A percentile compares a stretch with the other conserved stretches of the same genome.
Conservation (phyloP, 1,139 yeast species). For the Debaryomyces robertsiae region DNA sequence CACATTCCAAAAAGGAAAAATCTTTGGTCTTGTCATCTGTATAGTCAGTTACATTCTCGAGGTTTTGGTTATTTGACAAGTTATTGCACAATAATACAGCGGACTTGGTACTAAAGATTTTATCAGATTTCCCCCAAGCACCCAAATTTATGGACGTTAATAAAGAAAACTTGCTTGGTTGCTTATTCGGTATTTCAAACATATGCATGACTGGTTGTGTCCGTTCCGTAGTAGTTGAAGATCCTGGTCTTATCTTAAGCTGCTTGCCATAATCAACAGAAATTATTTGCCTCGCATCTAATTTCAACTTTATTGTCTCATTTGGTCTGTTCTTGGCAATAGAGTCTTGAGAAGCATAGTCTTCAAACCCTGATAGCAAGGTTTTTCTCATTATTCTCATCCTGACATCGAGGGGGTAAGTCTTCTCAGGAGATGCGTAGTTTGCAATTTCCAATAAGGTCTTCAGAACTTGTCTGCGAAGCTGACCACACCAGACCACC, state of each 20-base stretch:
- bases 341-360: slow-evolving; percentile 29
- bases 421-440: slow-evolving; percentile 41
- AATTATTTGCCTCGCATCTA: slow-evolving; percentile 29
- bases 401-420: slow-evolving; percentile 53
- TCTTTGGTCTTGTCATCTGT: slow-evolving; percentile 25
- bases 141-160: slow-evolving; percentile 18
- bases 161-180: slow-evolving; percentile 18
- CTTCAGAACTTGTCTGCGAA: slow-evolving; percentile 64
- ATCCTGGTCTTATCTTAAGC: slow-evolving; percentile 14
- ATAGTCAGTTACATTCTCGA: slow-evolving; percentile 20
- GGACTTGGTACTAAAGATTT: slow-evolving; percentile 10
- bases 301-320: slow-evolving; percentile 24
- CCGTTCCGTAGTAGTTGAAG: slow-evolving; percentile 18
- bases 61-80: slow-evolving; percentile 1
- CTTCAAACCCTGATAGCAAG: slow-evolving; percentile 64
- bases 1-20: slow-evolving; percentile 38
- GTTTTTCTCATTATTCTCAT: slow-evolving; percentile 56
- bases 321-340: slow-evolving; percentile 14
- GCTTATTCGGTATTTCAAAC: slow-evolving; percentile 12
- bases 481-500: slow-evolving; percentile 94
- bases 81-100: slow-evolving; percentile 22
- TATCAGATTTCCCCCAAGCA: slow-evolving; percentile 10
- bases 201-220: slow-evolving; percentile 13
- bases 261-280: slow-evolving; percentile 27
- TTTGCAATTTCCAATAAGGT: slow-evolving; percentile 65